Evolutionary conservation across 768 basidiomycete genomes (phyloP), one percentile per base, ranked within the genome.

Genomic region (Rhizopogon vesiculosus): DNA sequence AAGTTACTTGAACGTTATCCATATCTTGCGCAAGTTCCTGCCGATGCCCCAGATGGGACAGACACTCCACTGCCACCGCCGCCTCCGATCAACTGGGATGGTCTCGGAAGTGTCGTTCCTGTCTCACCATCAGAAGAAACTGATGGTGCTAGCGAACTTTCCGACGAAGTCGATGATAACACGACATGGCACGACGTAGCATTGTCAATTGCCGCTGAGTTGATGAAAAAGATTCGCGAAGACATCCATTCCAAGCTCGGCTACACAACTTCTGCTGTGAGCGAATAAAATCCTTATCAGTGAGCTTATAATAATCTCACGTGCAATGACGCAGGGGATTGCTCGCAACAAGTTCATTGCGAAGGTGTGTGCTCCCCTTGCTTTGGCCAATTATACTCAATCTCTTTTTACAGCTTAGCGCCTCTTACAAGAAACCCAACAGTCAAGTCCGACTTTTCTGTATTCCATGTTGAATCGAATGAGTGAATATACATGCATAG

Each of bases 291-390:
- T 10, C 42, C 25, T 54, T 33, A 18, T 51, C 16, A 45, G 6
- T 7, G 42, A 28, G 13, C 10, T 49, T 5, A 7, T 38, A 15
- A n/a, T 19, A 19, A 33, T 46, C 48, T 49, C 22, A 38, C 5
- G 35, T 13, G 13, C 33, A 16, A 35, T 49, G 15, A 38, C 9
- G 9, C 35, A 94, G 92, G 94, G 94, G 1, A 86, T 98, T 55
- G 84, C 92, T 13, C 79, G 93, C 64, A 98, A 96, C 66, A 97
- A 98, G 69, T 95, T 95, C 62, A 77, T 98, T 25, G 91, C 97
- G 0, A 99, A 99, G 81, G 93, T 91, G 53, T 48, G 64, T 51
- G 16, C 10, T 12, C 18, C 25, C 48, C 38, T 51, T 8, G 7
- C 12, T 45, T 16, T 39, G 19, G n/a, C 15, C 7, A 12, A 16